Base-by-base conservation (phyloP, 2,329 filamentous ascomycete genomes). In the Diaporthe sp. region DNA sequence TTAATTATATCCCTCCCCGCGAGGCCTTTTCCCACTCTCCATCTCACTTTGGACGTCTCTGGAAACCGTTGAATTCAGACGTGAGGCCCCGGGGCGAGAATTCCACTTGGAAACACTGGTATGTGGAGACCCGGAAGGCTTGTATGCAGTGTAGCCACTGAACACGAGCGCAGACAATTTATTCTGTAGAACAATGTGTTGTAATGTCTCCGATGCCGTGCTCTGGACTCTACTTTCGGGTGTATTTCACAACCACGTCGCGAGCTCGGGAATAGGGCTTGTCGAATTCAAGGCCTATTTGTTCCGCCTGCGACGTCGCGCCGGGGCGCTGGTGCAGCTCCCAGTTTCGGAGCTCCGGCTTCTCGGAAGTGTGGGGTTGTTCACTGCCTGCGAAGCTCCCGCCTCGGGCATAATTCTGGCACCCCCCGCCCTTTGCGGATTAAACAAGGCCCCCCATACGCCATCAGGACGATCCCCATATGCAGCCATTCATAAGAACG, bases 391-490 rank as follows among this genome's bases (percentile, higher is more conserved):
- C 9, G 35, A 27, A 27, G 55, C 37, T 55, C 47, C 51, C 70
- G 59, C 51, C 56, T 73, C 66, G 66, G 72, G 39, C 72, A 58
- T 56, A 39, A 30, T 73, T 73, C 66, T 73, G 66, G 42, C 32
- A 39, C 66, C 56, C 58, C 37, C 66, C 58, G 37, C 58, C 37
- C 56, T 25, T 63, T 30, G 65, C 66, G 51, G 44, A 63, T 71
- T 61, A 71, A 71, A 59, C 44, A 59, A 13, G 68, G 3, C n/a
- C 39, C n/a, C 56, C 47, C 27, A 30, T 42, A 42, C 8, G 32
- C 70, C 56, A 35, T 42, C 39, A 53, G 17, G 51, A 30, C 63
- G 44, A 17, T 63, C 42, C 44, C 22, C 35, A 32, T 7, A 30
- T 35, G 39, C 53, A 51, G 61, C 44, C 44, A 50, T 56, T 58